Base-by-base conservation (phyloP, 129 eudicot genomes). In the Helianthus annuus region DNA sequence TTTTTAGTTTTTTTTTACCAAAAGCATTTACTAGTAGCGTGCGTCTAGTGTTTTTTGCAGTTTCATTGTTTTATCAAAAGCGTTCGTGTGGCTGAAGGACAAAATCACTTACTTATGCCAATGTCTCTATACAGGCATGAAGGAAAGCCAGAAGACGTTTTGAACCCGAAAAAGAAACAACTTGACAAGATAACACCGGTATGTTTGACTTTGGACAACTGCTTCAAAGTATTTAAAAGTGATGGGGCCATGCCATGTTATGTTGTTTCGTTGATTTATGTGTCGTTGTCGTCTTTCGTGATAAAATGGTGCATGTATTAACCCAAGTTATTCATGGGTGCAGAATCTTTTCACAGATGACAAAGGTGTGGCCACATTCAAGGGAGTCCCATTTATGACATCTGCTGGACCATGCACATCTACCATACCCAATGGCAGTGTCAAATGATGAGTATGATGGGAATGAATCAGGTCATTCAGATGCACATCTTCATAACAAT, bases 81-180 rank as follows among this genome's bases (percentile, higher is more conserved):
- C 7, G 17, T 16, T 19, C 9, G 12, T 54, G 60, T 19, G 1
- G 46, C 10, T 6, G 10, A 42, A 42, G 46, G 46, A 42, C 46
- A 42, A 42, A 42, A 9, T 42, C 46, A 42, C 46, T 42, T 42
- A 42, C 46, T 42, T 42, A 39, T 42, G 10, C 46, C 46, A 42
- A 42, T 75, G 59, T 68, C 64, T 53, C 39, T 48, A 12, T 84
- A 57, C 85, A 92, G 98, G 61, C 85, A 87, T 14, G 95, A 89
- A 10, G 98, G 98, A 51, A 93, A 93, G 69, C 98, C 98, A 82
- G 98, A 93, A 79, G 98, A 87, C 11, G 90, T 93, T 60, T 80
- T 93, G 74, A 93, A 87, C 83, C 98, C 96, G 13, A 93, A 93
- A 78, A 93, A 93, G 96, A 93, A 93, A 73, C 98, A 93, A 60